Evolutionary conservation across 768 basidiomycete species (phyloP), one percentile per base, ranked within the genome.

Genomic region (Mycena filopes): DNA sequence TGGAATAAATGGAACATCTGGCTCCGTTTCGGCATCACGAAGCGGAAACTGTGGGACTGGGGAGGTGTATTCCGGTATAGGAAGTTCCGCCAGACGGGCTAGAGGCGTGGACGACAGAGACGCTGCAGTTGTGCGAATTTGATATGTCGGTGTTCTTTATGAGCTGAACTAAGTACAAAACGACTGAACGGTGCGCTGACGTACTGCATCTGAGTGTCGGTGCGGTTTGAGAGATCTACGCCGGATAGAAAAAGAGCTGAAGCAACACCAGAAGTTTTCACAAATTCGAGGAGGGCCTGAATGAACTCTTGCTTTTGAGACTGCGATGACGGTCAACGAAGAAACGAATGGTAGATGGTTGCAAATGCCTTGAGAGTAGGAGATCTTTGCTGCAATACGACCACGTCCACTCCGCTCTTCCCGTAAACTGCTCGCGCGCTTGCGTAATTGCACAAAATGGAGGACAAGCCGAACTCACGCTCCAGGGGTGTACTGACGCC

Each of bases 151-250:
- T 7, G 88, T 89, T 45, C 91, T 93, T 62, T 28, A 45, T 40
- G 25, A 40, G 51, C 59, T 48, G 40, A 6, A 47, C 42, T 38
- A 45, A 31, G 49, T 6, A 48, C 11, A 43, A 45, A 23, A 29
- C 42, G 29, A 54, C 60, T 63, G 20, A 5, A 48, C 26, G 25
- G 29, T n/a, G n/a, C n/a, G n/a, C n/a, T n/a, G 23, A 28, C 88
- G 64, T 73, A 95, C 93, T 83, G 71, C 88, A 95, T 93, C 71
- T 95, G 94, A 1, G 83, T 78, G 71, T 95, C 93, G 25, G 88
- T 87, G 67, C 93, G 84, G 70, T 90, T 87, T 16, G 88, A 86
- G 29, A 86, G 81, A 73, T 94, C 90, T n/a, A 95, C 83, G 26
- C 93, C 92, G 18, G 91, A 87, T 25, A 94, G 77, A 70, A 95